phyloP scores from a whole-genome alignment of 768 basidiomycete species.

The Hysterangium stoloniferum region DNA sequence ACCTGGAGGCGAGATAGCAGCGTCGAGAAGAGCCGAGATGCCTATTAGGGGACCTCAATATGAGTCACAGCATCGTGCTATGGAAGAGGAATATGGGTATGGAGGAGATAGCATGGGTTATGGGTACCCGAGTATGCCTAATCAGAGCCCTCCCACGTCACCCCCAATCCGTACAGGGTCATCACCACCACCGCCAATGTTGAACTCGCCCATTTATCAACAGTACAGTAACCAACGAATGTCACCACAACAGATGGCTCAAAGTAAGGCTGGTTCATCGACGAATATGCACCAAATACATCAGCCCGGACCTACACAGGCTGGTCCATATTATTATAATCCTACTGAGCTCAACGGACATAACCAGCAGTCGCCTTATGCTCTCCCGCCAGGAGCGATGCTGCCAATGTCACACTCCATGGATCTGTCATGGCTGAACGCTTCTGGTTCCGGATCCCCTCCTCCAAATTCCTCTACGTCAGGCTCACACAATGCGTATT shows the following conservation, averaged over 20 bases:
- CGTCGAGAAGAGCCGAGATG: conserved; percentile 71
- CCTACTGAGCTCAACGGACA: background rate
- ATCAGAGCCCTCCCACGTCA: background rate
- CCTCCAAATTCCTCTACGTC: background rate
- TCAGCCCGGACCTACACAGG: conserved; percentile 4
- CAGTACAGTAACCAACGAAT: conserved; percentile 15
- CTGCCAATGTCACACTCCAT: conserved; percentile 11
- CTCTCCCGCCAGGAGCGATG: conserved; percentile 16
- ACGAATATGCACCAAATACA: conserved; percentile 6
- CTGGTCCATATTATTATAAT: conserved; percentile 10
- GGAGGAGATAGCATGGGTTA: background rate
- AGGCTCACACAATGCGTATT: conserved; percentile 4
- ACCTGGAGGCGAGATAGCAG: conserved; percentile 34
- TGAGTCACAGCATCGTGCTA: conserved; percentile 88
- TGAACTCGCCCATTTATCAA: conserved; percentile 7
- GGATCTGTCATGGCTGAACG: conserved; percentile 9
- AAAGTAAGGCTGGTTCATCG: conserved; percentile 6
- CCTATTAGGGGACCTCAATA: conserved; percentile 86
- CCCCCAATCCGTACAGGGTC: background rate
- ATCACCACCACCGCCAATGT: background rate
- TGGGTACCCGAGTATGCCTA: no score
- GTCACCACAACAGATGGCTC: background rate
- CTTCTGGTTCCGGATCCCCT: conserved; percentile 2
- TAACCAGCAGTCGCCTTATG: conserved; percentile 10
- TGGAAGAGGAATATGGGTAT: conserved; percentile 76